phyloP scores from a whole-genome alignment of 2,329 filamentous ascomycete genomes.

The Ambrosiella cleistominuta region DNA sequence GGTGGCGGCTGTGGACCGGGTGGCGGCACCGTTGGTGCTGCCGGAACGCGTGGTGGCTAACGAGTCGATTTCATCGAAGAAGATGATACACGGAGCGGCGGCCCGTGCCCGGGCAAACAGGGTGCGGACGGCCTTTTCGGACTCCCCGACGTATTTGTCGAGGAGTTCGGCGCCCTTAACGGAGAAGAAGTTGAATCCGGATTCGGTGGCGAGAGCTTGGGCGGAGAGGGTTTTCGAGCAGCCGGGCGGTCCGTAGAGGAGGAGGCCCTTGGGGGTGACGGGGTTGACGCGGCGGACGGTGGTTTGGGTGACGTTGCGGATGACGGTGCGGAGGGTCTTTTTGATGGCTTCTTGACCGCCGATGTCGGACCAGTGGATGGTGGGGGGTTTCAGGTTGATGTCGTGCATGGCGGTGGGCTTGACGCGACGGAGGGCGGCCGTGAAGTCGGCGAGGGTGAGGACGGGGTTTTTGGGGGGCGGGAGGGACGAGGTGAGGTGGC shows the following conservation, averaged over 20 bases:
- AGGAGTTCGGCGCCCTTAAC: slow-evolving; percentile 87
- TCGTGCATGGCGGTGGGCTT: slow-evolving; percentile 76
- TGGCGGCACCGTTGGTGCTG: slow-evolving; percentile 23
- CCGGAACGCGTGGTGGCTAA: slow-evolving; percentile 45
- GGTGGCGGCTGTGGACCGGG: slow-evolving; percentile 33
- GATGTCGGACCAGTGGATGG: slow-evolving; percentile 72
- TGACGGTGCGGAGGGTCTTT: slow-evolving; percentile 34
- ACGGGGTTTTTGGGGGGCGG: slow-evolving; percentile 31
- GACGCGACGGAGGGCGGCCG: slow-evolving; percentile 48
- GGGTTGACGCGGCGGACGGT: slow-evolving; percentile 24
- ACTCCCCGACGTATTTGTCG: slow-evolving; percentile 95
- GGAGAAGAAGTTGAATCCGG: slow-evolving; percentile 80
- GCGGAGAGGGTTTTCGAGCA: slow-evolving; percentile 90
- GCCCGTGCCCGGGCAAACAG: slow-evolving; percentile 72
- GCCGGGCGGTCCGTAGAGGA: slow-evolving; percentile 82
- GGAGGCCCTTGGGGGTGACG: slow-evolving; percentile 58
- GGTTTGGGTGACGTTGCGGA: slow-evolving; percentile 17
- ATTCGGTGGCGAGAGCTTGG: slow-evolving; percentile 79
- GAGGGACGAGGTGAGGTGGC: slow-evolving; percentile 16
- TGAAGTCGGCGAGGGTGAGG: slow-evolving; percentile 30
- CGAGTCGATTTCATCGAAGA: slow-evolving; percentile 46
- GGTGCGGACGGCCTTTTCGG: slow-evolving; percentile 68
- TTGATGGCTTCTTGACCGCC: slow-evolving; percentile 71
- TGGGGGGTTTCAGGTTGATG: slow-evolving; percentile 73
- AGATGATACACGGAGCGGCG: slow-evolving; percentile 75